These are phyloP conservation scores for Sporothrix variecibatus DNA, from an alignment of 2,329 filamentous ascomycete species.

Conservation along the genomic window DNA sequence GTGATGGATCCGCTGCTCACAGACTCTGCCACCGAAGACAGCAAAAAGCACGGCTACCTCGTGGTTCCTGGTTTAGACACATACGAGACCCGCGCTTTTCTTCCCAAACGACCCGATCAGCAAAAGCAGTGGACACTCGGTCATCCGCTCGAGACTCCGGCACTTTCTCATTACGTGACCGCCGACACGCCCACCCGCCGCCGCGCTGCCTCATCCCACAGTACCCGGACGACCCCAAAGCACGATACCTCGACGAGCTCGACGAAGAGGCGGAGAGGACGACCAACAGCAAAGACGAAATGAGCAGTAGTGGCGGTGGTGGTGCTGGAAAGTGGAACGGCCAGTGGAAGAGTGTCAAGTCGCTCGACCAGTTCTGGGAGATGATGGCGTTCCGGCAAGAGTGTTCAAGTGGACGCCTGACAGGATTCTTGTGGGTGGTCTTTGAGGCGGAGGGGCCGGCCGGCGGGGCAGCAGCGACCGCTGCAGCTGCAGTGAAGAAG, in stretches of 20 bases:
- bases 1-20: constrained; percentile 75
- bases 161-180: constrained; percentile 62
- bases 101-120: constrained; percentile 57
- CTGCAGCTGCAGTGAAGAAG: background rate
- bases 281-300: constrained; percentile 40
- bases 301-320: background rate
- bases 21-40: constrained; percentile 34
- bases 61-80: constrained; percentile 83
- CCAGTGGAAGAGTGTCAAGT: constrained; percentile 80
- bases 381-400: constrained; percentile 97
- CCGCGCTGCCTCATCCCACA: constrained; percentile 83
- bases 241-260: constrained; percentile 82
- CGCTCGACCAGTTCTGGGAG: constrained; percentile 94
- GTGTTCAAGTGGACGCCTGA: constrained; percentile 86
- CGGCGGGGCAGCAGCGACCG: background rate
- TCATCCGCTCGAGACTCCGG: constrained; percentile 61
- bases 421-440: constrained; percentile 93
- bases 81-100: constrained; percentile 77
- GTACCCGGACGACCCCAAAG: constrained; percentile 94
- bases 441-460: constrained; percentile 57
- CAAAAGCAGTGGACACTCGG: constrained; percentile 64
- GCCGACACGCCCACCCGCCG: constrained; percentile 56
- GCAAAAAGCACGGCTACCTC: constrained; percentile 65
- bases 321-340: constrained; percentile 46
- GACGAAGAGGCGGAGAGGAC: constrained; percentile 75